Evolutionary conservation across 2,329 filamentous ascomycete species (phyloP), one percentile per base, ranked within the genome.

Genomic region (Penicillium sp.): DNA sequence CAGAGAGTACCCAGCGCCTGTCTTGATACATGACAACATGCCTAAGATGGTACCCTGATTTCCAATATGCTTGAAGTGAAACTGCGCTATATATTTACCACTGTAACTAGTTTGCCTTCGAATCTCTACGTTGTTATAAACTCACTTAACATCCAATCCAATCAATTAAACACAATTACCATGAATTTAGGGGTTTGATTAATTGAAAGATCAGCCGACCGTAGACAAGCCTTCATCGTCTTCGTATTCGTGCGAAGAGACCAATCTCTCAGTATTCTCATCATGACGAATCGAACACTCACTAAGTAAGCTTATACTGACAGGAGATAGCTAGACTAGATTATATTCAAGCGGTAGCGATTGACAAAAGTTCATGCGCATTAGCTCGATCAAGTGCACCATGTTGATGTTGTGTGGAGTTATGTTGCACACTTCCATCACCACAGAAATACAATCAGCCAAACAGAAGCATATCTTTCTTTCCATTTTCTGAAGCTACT

Each of bases 201-300:
- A 3, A 5, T 23, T 7, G 7, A 30, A 9, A 4, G 10, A 35
- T 5, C 14, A 4, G 56, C 75, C 0, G 78, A 79, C 53, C 67
- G 75, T 1, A 60, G 68, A 35, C 68, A 76, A 13, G 71, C 73
- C 8, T 63, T 75, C 18, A 68, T 78, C 26, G 75, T 70, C 1
- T 71, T 70, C 47, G 50, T 69, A 7, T 65, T 79, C 35, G 76
- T 78, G 74, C 70, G 67, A 59, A 67, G 69, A 6, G 68, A 75
- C 55, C 70, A 74, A 51, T 73, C 75, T 35, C 53, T 64, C 8
- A 69, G 70, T 13, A 61, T 67, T 34, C 61, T 73, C 23, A 67
- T 73, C 23, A 67, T 71, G 36, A 61, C 76, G 4, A 74, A 74
- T 45, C 76, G 18, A 69, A 68, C 32, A 72, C 72, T 8, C 66